Percentiles rank a stretch among this genome's conserved stretches.
Evolutionary conservation across 495 filamentous ascomycete genomes (phyloP).

Genomic region (Talaromyces liani): DNA sequence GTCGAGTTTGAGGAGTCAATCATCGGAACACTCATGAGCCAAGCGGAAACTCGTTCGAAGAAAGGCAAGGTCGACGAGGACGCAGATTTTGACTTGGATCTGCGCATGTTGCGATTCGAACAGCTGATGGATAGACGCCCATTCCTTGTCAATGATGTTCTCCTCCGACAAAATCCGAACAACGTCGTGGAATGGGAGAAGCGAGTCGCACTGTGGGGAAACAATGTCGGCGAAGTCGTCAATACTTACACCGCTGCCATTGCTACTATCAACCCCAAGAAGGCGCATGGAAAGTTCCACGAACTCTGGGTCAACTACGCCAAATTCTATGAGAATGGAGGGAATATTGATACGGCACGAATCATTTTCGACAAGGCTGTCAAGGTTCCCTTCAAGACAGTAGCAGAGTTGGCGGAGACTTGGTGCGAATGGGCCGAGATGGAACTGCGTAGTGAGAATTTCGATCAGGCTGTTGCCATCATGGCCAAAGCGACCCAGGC

Average conservation of each 20-base stretch:
- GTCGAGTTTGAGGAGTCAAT: conserved; percentile 96
- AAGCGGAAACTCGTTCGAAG: conserved; percentile 71
- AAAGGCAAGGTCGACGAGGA: conserved; percentile 76
- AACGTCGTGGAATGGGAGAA: conserved; percentile 98
- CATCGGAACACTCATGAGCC: conserved; percentile 84
- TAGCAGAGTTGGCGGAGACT: conserved; percentile 90
- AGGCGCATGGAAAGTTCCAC: conserved; percentile 88
- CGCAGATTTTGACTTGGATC: conserved; percentile 92
- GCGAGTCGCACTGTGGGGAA: conserved; percentile 87
- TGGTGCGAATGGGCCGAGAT: conserved; percentile 99
- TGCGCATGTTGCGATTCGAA: conserved; percentile 96
- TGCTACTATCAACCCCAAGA: conserved; percentile 85
- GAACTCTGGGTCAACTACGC: conserved; percentile 97
- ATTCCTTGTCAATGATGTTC: conserved; percentile 94
- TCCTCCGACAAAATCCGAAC: conserved; percentile 91
- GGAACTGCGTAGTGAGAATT: conserved; percentile 92
- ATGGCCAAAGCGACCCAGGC: conserved; percentile 97
- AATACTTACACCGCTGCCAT: conserved; percentile 96
- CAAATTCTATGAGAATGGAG: conserved; percentile 90
- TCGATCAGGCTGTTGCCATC: conserved; percentile 86
- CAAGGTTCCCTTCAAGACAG: conserved; percentile 93
- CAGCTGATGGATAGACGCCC: conserved; percentile 95
- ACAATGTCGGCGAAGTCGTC: conserved; percentile 85
- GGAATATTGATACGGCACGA: conserved; percentile 75
- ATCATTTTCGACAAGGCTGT: conserved; percentile 97